Evolutionary conservation across 345 rosid species (phyloP), one percentile per base, ranked within the genome.

Genomic region (Carallia brachiata): DNA sequence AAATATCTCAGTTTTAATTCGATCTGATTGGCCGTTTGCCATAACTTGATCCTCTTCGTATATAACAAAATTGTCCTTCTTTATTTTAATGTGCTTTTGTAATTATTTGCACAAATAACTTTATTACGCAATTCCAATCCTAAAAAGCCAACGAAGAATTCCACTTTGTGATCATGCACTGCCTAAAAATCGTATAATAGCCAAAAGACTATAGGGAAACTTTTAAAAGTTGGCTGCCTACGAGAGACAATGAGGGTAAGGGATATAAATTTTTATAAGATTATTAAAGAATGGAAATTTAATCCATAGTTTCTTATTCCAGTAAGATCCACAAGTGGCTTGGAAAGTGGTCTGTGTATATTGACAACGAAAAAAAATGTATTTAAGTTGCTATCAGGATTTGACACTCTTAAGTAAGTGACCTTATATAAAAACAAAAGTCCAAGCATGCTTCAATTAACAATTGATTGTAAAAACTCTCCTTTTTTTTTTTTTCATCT

Each of bases 101-200:
- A 47, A 30, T 28, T 28, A 56, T 52, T 65, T 13, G 6, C 6
- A 30, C 4, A 19, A 77, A 36, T 37, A 7, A 61, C 62, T 52
- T 7, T 53, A 47, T 6, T 36, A 27, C 30, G 71, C 57, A 65
- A 31, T 55, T 70, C 65, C 31, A 66, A 36, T 64, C 74, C 75
- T 60, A 47, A 62, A 70, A 70, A 62, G 58, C 70, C 89, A 81
- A 63, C 87, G 73, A 83, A 81, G 87, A 81, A 58, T 81, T 83
- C 89, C 85, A 83, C 89, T 79, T 63, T 8, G 66, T 52, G 54
- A 66, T 52, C 13, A 65, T 66, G 52, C 50, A 36, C 1, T 56
- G 27, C 37, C 58, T 58, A 13, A 65, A 52, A 60, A n/a, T 31
- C 2, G 19, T 79, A 59, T 12, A 52, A 72, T 53, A 76, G 37